Conservation (phyloP, 768 basidiomycete species). For the Tylopilus intermedius region DNA sequence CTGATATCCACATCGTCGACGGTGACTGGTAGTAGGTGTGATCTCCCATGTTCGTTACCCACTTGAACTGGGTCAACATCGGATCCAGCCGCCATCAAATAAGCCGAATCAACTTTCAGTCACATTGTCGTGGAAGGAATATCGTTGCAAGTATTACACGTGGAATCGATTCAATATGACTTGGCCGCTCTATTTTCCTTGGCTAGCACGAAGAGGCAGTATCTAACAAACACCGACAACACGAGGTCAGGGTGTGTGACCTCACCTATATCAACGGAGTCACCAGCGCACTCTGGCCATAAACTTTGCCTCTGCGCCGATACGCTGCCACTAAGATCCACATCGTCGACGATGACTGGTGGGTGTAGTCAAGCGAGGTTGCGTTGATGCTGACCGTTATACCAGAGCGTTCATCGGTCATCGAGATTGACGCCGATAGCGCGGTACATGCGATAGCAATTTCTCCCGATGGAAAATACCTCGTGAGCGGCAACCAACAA, state of each 20-base stretch:
- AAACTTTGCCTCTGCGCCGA: neutral
- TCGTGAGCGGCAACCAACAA: neutral
- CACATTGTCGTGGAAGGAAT: too few species aligned
- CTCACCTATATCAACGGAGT: neutral
- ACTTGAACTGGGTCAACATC: too few species aligned
- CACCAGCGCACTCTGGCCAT: neutral
- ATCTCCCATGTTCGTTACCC: too few species aligned
- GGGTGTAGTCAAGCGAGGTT: neutral
- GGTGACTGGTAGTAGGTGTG: too few species aligned
- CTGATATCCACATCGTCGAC: too few species aligned
- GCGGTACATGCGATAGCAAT: neutral
- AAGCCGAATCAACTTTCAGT: too few species aligned
- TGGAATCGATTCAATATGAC: too few species aligned
- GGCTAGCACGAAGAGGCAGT: too few species aligned
- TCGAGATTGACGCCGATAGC: neutral
- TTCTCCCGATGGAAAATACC: neutral
- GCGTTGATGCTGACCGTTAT: neutral
- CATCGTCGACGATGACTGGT: neutral
- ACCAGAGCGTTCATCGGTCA: neutral
- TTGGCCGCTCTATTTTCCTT: too few species aligned
- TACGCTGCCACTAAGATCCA: neutral
- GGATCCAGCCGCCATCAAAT: too few species aligned
- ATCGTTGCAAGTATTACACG: too few species aligned
- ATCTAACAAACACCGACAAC: neutral
- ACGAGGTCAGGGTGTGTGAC: neutral